Percentiles rank a stretch among this genome's conserved stretches.
These are phyloP conservation scores for Gossypium trilobum DNA, from an alignment of 441 rosid genomes.

Conservation along the genomic window DNA sequence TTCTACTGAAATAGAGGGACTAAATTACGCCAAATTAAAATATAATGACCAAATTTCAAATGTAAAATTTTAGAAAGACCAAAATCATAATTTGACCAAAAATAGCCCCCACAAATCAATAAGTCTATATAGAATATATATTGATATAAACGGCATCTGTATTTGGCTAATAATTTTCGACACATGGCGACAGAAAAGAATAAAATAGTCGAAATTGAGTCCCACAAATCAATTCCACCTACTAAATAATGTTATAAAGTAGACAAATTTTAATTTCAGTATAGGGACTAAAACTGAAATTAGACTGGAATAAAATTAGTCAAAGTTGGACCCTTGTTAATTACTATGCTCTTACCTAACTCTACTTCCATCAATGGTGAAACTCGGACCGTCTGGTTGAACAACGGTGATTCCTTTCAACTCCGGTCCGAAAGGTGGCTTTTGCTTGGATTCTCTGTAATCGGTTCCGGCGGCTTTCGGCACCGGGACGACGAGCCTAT, in stretches of 20 bases:
- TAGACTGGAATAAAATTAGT: not conserved
- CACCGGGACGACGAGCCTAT: constrained; percentile 22
- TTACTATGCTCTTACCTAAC: constrained; percentile 19
- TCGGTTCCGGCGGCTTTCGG: constrained; percentile 32
- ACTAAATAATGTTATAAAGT: too few species aligned
- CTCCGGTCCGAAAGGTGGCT: constrained; percentile 18
- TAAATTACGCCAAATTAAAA: too few species aligned
- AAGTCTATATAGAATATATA: too few species aligned
- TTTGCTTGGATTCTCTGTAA: constrained; percentile 21
- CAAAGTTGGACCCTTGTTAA: not conserved
- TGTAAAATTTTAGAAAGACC: too few species aligned
- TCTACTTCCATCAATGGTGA: constrained; percentile 23
- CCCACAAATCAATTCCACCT: too few species aligned
- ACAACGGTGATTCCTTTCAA: constrained; percentile 23
- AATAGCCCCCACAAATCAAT: too few species aligned
- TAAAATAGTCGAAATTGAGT: not conserved
- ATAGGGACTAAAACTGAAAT: too few species aligned
- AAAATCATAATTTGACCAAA: not conserved
- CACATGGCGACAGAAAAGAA: not conserved
- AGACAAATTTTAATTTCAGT: too few species aligned
- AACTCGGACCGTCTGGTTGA: constrained; percentile 35
- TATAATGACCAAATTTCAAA: not conserved
- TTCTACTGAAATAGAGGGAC: not conserved
- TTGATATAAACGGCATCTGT: too few species aligned
- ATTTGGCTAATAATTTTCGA: too few species aligned